Evolutionary conservation across 495 filamentous ascomycete species (phyloP), one percentile per base, ranked within the genome.

Genomic region (Hypoxylon perforatum): DNA sequence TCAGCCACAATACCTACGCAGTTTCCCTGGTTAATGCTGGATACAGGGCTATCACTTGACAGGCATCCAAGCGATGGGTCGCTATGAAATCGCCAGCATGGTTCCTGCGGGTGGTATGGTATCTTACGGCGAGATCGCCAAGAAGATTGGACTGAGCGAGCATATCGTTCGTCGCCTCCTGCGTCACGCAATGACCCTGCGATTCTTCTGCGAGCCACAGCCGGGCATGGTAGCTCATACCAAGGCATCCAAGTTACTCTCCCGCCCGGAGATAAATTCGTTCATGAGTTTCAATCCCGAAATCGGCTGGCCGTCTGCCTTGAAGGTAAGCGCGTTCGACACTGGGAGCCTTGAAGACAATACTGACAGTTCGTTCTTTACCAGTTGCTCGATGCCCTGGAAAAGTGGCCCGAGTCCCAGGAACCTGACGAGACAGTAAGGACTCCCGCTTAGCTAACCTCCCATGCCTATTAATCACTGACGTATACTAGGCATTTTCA

Each of bases 101-200:
- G 55, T 79, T 38, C 77, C 78, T 12, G 14, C 77, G 14, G 38
- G 71, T 46, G 63, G 54, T 10, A 56, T 61, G 22, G 65, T 60
- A 9, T 72, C 76, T 1, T 80, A 72, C 52, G 52, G 53, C n/a
- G 65, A 76, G 15, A 63, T 80, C 19, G 67, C 80, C 4, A 47
- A 47, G 21, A 4, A 4, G 23, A 59, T 15, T 30, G 33, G 18
- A 1, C 30, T 79, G 14, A 39, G 66, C 30, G 66, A 72, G 30
- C 44, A 60, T 6, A 70, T 76, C 28, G 45, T 80, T 21, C 60
- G 65, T 15, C 74, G 80, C 4, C 63, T 85, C 50, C 64, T 83
- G 1, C 78, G 80, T 1, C 79, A 81, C 64, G 81, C 79, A 3
- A 82, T 83, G 65, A 79, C 73, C 22, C 72, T 79, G 45, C 74